Conservation (phyloP, 2,329 filamentous ascomycete genomes). For the Dryadomyces quercus-mongolicae region DNA sequence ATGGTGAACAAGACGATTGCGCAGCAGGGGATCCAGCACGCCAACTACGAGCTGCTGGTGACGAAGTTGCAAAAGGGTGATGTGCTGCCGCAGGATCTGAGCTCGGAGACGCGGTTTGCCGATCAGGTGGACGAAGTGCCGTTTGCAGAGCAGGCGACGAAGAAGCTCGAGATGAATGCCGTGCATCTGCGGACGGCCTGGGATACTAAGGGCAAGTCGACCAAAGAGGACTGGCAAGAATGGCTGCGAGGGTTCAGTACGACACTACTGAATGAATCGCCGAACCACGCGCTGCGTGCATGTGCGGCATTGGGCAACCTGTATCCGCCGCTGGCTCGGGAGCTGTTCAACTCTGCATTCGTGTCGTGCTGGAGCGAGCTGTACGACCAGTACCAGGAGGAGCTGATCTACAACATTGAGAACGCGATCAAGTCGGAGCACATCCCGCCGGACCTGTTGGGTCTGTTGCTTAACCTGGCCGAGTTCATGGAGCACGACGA, state of each 20-base stretch:
- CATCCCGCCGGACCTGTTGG: slow-evolving; percentile 89
- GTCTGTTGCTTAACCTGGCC: slow-evolving; percentile 86
- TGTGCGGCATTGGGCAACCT: slow-evolving; percentile 85
- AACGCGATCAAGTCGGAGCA: slow-evolving; percentile 90
- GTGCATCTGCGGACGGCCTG: slow-evolving; percentile 94
- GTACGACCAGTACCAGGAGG: slow-evolving; percentile 93
- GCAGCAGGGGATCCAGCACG: slow-evolving; percentile 69
- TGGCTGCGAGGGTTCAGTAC: slow-evolving; percentile 97
- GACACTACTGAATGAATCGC: slow-evolving; percentile 86
- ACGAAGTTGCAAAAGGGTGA: slow-evolving; percentile 92
- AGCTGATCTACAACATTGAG: slow-evolving; percentile 91
- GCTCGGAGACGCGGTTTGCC: slow-evolving; percentile 69
- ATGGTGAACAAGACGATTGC: slow-evolving; percentile 83
- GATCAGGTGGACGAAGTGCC: slow-evolving; percentile 69
- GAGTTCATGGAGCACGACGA: slow-evolving; percentile 99
- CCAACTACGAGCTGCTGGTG: slow-evolving; percentile 85
- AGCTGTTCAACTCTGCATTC: slow-evolving; percentile 97
- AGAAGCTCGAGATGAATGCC: slow-evolving; percentile 94
- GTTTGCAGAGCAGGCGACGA: slow-evolving; percentile 73
- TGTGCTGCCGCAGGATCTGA: slow-evolving; percentile 86
- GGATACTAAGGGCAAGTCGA: slow-evolving; percentile 95
- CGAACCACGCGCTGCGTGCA: slow-evolving; percentile 85
- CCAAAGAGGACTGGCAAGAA: slow-evolving; percentile 97
- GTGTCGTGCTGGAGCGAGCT: slow-evolving; percentile 98
- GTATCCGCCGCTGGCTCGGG: slow-evolving; percentile 81